Conservation (phyloP, 306 rosid species). For the Cicer yamashitae region DNA sequence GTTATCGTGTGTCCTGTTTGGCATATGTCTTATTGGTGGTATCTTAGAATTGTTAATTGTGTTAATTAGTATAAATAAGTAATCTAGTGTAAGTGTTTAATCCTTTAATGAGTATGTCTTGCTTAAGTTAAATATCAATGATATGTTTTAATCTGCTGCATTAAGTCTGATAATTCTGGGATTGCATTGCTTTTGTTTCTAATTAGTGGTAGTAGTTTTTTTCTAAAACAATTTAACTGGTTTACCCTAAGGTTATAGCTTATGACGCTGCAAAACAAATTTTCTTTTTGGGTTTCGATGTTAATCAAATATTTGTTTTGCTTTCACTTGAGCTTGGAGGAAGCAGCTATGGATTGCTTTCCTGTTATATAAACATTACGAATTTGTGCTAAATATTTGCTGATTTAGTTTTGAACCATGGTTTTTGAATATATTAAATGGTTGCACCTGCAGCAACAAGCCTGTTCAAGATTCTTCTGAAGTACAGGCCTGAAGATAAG, state of each 20-base stretch:
- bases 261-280: background rate
- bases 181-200: background rate
- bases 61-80: background rate
- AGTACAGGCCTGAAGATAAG: conserved; percentile 82
- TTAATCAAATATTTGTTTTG: background rate
- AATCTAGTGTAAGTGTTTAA: background rate
- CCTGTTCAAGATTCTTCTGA: conserved; percentile 74
- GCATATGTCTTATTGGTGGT: background rate
- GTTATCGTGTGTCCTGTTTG: background rate
- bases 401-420: background rate
- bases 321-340: background rate
- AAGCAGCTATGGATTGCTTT: background rate
- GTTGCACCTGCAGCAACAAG: conserved; percentile 59
- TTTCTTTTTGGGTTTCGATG: background rate
- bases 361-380: background rate
- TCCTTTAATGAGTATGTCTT: background rate
- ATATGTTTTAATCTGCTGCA: background rate
- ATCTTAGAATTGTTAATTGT: background rate
- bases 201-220: background rate
- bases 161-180: background rate
- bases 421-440: background rate
- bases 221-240: background rate
- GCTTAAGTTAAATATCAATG: background rate
- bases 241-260: background rate
- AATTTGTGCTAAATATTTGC: too few species aligned